phyloP scores from a whole-genome alignment of 148 eudicot species.

The Nyssa sinensis region DNA sequence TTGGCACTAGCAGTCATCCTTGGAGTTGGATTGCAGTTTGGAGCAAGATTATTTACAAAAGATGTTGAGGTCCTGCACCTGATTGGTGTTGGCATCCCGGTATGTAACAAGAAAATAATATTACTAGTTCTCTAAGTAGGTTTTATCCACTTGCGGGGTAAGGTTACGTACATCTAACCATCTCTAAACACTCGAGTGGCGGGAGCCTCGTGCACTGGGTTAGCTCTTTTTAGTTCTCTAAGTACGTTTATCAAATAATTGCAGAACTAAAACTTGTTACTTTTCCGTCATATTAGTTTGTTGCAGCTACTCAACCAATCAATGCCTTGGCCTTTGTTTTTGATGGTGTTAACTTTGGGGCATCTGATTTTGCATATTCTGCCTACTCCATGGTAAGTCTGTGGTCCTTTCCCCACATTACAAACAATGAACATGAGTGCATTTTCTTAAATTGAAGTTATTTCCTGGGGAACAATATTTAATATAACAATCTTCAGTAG shows the following conservation, averaged over 20 bases:
- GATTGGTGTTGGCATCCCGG: slow-evolving; percentile 69
- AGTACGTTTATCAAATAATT: too few species aligned
- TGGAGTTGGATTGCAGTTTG: slow-evolving; percentile 57
- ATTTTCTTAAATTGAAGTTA: too few species aligned
- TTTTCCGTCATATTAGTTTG: slow-evolving; percentile 43
- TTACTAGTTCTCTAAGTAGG: background rate
- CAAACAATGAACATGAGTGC: background rate
- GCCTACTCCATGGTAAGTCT: slow-evolving; percentile 74
- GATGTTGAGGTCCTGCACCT: slow-evolving; percentile 55
- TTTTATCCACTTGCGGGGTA: too few species aligned
- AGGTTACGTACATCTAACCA: too few species aligned
- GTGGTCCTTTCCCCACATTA: background rate
- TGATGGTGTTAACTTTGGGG: slow-evolving; percentile 89
- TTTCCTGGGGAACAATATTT: too few species aligned
- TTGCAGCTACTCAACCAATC: slow-evolving; percentile 76
- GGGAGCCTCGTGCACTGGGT: too few species aligned
- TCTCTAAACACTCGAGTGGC: too few species aligned
- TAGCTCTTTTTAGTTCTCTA: too few species aligned
- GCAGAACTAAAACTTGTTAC: background rate
- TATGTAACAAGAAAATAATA: slow-evolving; percentile 21
- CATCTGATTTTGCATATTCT: slow-evolving; percentile 79
- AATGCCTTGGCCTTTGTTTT: slow-evolving; percentile 82
- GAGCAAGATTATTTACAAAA: slow-evolving; percentile 58
- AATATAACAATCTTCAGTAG: too few species aligned
- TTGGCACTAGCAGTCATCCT: slow-evolving; percentile 45